Percentiles rank a stretch among this genome's conserved stretches.
Evolutionary conservation across 1,284 basidiomycete species (phyloP).

Genomic region (Paramarasmius palmivorus): DNA sequence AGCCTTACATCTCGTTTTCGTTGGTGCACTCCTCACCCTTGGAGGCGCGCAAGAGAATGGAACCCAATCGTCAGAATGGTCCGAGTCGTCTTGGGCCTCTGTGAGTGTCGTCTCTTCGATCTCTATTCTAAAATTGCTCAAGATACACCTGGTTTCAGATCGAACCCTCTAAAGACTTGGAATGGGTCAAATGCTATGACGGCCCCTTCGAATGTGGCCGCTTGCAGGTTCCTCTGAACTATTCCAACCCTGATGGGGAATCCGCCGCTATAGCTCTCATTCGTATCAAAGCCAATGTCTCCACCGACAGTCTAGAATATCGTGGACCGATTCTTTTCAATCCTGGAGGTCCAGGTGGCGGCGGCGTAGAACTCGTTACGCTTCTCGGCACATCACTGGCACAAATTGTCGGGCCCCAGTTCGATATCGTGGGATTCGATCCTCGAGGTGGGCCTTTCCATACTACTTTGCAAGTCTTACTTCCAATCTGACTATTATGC

Average conservation of each 20-base stretch:
- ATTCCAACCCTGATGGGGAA: conserved; percentile 22
- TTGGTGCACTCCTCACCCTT: too few species aligned
- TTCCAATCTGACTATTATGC: background rate
- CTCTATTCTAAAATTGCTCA: too few species aligned
- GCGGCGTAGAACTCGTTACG: conserved; percentile 29
- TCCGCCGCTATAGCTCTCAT: conserved; percentile 38
- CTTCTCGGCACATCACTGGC: conserved; percentile 28
- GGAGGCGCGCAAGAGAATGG: too few species aligned
- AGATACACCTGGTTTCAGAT: too few species aligned
- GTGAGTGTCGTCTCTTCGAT: too few species aligned
- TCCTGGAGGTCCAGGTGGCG: conserved; percentile 50
- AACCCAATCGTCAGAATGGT: too few species aligned
- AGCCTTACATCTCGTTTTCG: too few species aligned
- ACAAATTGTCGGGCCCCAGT: conserved; percentile 41
- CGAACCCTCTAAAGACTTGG: conserved; percentile 6
- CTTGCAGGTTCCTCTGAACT: conserved; percentile 13
- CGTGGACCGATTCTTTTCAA: too few species aligned
- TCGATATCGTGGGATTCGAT: conserved; percentile 53
- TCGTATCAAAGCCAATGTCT: conserved; percentile 25
- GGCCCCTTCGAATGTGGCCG: conserved; percentile 13
- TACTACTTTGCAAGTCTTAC: background rate
- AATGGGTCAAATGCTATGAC: conserved; percentile 14
- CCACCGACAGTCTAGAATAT: conserved; percentile 30
- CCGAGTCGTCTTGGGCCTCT: too few species aligned
- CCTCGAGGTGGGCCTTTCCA: conserved; percentile 31